Conservation (phyloP, 2,329 filamentous ascomycete species). For the Leptosphaerulina australis region DNA sequence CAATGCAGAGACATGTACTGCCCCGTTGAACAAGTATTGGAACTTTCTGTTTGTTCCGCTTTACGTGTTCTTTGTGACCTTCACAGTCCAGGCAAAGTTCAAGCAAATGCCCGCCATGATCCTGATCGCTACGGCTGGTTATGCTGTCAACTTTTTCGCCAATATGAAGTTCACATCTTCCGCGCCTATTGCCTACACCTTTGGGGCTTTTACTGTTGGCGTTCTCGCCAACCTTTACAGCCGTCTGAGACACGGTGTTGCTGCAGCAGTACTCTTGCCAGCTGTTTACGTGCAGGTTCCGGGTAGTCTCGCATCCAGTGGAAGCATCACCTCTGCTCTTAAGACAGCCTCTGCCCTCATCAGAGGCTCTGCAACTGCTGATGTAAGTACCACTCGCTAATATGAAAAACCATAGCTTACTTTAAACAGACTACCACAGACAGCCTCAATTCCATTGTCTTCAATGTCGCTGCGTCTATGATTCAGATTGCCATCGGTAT, state of each 20-base stretch:
- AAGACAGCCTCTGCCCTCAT: slow-evolving; percentile 38
- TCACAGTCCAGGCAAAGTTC: slow-evolving; percentile 82
- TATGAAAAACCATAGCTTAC: neutral
- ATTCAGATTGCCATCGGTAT: slow-evolving; percentile 60
- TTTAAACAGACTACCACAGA: slow-evolving; percentile 24
- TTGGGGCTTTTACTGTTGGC: slow-evolving; percentile 76
- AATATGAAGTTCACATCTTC: slow-evolving; percentile 69
- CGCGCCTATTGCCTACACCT: slow-evolving; percentile 74
- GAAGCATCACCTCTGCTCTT: slow-evolving; percentile 38
- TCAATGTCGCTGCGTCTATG: slow-evolving; percentile 56
- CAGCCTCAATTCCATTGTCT: slow-evolving; percentile 35
- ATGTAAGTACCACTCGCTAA: slow-evolving; percentile 18
- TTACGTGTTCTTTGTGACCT: slow-evolving; percentile 69
- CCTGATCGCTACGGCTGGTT: slow-evolving; percentile 72
- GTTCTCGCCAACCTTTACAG: slow-evolving; percentile 80
- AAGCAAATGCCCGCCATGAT: slow-evolving; percentile 78
- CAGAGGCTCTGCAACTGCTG: slow-evolving; percentile 23
- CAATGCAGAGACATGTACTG: slow-evolving; percentile 49
- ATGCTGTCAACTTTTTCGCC: slow-evolving; percentile 76
- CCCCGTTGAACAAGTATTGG: slow-evolving; percentile 57
- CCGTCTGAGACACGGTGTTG: slow-evolving; percentile 62
- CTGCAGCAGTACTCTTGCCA: slow-evolving; percentile 40
- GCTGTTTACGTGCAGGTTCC: slow-evolving; percentile 45
- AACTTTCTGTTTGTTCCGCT: slow-evolving; percentile 78
- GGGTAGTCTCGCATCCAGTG: slow-evolving; percentile 40